Base-by-base conservation (phyloP, 2,329 filamentous ascomycete genomes). In the Berkeleyomyces rouxiae region DNA sequence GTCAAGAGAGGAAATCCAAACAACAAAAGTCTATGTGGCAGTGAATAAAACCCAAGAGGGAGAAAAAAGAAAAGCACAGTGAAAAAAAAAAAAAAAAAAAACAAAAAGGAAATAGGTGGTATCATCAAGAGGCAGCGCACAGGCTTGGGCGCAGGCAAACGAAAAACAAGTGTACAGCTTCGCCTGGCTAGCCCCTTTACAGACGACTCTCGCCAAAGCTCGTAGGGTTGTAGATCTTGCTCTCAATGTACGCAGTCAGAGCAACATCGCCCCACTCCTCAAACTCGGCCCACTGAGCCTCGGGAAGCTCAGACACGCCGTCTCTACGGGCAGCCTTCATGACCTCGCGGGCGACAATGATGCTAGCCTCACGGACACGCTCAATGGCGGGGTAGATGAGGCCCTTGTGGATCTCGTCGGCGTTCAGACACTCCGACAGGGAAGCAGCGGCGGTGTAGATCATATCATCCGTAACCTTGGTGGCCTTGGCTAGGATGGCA, bases 391-490 rank as follows among this genome's bases (percentile, higher is more conserved):
- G 93, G 77, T 99, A 97, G 70, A 97, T 85, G 72, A 95, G 85
- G 62, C 90, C 89, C 72, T 85, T 83, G 63, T 86, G 82, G 69
- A 90, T 78, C 77, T 99, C 93, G 66, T 93, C 86, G 46, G 83
- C 79, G 66, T 86, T 90, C 65, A 99, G 81, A 42, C 87, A 85
- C 64, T 83, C 84, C 13, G 89, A 82, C 23, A 97, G 82, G 3
- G 90, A 86, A 47, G 86, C 85, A 37, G 90, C 93, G 40, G 91
- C 92, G 59, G 88, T 90, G 77, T 97, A 97, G 71, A 99, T 90
- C 93, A 99, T 99, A 74, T 86, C 83, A 72, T 96, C 89, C 4
- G 92, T 97, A 68, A 97, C 80, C 68, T 84, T 84, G 67, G 88
- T 85, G 10, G 90, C 82, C 79, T 96, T 95, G 76, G 86, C 85